These are phyloP conservation scores for Lasiodiplodia hormozganensis DNA, from an alignment of 2,329 filamentous ascomycete genomes.

Conservation along the genomic window DNA sequence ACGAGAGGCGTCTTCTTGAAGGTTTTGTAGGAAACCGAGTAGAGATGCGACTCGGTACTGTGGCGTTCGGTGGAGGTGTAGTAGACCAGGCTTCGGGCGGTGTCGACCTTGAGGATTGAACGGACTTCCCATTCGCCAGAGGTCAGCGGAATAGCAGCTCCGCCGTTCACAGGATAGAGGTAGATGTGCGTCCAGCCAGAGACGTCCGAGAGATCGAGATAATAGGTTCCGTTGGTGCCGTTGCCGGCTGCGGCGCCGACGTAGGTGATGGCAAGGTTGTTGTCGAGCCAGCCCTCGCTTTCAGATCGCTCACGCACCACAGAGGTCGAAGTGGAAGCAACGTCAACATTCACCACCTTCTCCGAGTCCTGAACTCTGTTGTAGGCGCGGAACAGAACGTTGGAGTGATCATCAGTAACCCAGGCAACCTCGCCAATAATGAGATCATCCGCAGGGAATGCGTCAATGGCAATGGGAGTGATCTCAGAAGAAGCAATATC, in stretches of 20 bases:
- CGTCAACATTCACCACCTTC: constrained; percentile 67
- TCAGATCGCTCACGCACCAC: constrained; percentile 65
- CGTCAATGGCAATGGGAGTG: constrained; percentile 59
- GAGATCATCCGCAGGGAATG: constrained; percentile 65
- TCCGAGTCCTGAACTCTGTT: constrained; percentile 73
- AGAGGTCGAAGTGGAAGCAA: constrained; percentile 53
- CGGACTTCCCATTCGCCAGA: constrained; percentile 71
- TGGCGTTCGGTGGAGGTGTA: constrained; percentile 70
- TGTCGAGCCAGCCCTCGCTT: constrained; percentile 68
- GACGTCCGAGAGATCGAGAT: constrained; percentile 71
- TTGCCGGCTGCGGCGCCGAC: constrained; percentile 55
- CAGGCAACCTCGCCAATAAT: constrained; percentile 73
- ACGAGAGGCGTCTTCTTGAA: constrained; percentile 65
- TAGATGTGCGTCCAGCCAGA: constrained; percentile 72
- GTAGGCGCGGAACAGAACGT: constrained; percentile 69
- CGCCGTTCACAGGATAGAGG: constrained; percentile 65
- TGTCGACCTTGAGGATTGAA: constrained; percentile 66
- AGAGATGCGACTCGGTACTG: constrained; percentile 71
- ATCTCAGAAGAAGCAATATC: constrained; percentile 57
- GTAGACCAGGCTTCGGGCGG: constrained; percentile 63
- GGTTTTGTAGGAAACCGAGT: constrained; percentile 67
- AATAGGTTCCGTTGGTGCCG: constrained; percentile 56
- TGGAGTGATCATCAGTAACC: constrained; percentile 68
- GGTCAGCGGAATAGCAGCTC: constrained; percentile 65
- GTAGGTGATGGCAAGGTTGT: constrained; percentile 63